These are phyloP conservation scores for Emmonsia crescens DNA, from an alignment of 2,329 filamentous ascomycete species.

Conservation along the genomic window DNA sequence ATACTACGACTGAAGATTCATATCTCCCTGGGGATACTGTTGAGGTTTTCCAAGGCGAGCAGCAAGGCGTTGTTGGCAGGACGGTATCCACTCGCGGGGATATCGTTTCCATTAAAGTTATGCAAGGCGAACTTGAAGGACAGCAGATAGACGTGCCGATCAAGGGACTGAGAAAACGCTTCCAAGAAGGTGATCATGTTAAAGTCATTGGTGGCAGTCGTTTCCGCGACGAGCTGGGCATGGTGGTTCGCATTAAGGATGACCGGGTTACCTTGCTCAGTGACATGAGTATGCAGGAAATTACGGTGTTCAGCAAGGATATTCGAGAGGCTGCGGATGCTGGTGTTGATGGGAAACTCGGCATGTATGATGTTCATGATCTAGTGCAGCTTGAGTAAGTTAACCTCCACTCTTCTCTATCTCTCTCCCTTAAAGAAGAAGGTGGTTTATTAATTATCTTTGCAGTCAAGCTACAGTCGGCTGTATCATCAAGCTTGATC, in stretches of 20 bases:
- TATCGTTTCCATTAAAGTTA: slow-evolving; percentile 80
- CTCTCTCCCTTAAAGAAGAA: background rate
- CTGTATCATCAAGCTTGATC: slow-evolving; percentile 88
- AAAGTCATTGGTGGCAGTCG: slow-evolving; percentile 96
- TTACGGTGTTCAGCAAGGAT: slow-evolving; percentile 97
- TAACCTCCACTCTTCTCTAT: too few relatives aligned
- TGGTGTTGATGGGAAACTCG: slow-evolving; percentile 69
- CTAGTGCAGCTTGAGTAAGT: slow-evolving; percentile 79
- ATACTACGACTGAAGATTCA: slow-evolving; percentile 65
- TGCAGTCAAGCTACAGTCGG: slow-evolving; percentile 69
- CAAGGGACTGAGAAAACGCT: slow-evolving; percentile 84
- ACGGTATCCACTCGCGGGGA: slow-evolving; percentile 79
- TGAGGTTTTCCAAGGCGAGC: slow-evolving; percentile 90
- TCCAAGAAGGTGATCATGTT: slow-evolving; percentile 89
- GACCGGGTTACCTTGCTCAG: slow-evolving; percentile 88
- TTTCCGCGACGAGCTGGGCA: slow-evolving; percentile 89
- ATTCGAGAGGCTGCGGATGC: slow-evolving; percentile 86
- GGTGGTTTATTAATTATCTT: background rate
- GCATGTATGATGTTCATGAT: slow-evolving; percentile 85
- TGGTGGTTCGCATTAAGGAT: slow-evolving; percentile 87
- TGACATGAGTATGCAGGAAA: slow-evolving; percentile 84
- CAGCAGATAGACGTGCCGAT: slow-evolving; percentile 86
- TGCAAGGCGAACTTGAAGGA: slow-evolving; percentile 68
- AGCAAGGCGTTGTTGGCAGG: slow-evolving; percentile 79
- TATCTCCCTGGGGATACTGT: slow-evolving; percentile 94